Percentiles rank a stretch among this genome's conserved stretches.
These are phyloP conservation scores for Aspergillus felis DNA, from an alignment of 2,329 filamentous ascomycete genomes.

Conservation along the genomic window DNA sequence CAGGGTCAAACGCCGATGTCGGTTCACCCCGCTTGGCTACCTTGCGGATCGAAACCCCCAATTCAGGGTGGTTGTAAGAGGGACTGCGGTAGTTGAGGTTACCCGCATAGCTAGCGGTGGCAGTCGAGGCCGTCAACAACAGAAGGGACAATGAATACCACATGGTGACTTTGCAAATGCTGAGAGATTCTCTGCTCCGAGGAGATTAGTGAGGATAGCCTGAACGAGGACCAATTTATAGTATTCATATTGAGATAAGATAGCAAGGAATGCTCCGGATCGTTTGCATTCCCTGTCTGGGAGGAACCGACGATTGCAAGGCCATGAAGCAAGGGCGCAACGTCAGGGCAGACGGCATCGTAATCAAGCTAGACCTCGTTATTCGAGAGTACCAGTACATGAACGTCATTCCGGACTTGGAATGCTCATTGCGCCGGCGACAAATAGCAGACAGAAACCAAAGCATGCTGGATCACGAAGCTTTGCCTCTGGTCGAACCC, in stretches of 20 bases:
- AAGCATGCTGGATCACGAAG: neutral
- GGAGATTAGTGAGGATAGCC: neutral
- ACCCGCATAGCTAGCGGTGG: slow-evolving; percentile 25
- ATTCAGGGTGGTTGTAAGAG: slow-evolving; percentile 58
- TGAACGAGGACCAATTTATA: neutral
- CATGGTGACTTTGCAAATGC: neutral
- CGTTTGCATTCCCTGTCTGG: neutral
- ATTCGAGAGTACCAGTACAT: neutral
- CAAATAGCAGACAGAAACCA: neutral
- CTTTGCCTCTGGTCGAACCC: neutral
- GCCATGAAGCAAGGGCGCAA: neutral
- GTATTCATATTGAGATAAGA: neutral
- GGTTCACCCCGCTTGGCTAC: slow-evolving; percentile 54
- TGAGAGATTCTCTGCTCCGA: neutral
- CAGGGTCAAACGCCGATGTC: slow-evolving; percentile 41
- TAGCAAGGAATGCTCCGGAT: neutral
- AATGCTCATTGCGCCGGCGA: neutral
- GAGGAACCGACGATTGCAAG: neutral
- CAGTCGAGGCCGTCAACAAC: neutral
- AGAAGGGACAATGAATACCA: neutral
- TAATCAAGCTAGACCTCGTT: neutral
- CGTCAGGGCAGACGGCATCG: neutral
- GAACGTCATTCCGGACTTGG: neutral
- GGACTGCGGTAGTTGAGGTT: slow-evolving; percentile 68
- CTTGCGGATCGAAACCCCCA: slow-evolving; percentile 50